These are phyloP conservation scores for Sanghuangporus sanghuang DNA, from an alignment of 1,284 basidiomycete species.

Conservation along the genomic window DNA sequence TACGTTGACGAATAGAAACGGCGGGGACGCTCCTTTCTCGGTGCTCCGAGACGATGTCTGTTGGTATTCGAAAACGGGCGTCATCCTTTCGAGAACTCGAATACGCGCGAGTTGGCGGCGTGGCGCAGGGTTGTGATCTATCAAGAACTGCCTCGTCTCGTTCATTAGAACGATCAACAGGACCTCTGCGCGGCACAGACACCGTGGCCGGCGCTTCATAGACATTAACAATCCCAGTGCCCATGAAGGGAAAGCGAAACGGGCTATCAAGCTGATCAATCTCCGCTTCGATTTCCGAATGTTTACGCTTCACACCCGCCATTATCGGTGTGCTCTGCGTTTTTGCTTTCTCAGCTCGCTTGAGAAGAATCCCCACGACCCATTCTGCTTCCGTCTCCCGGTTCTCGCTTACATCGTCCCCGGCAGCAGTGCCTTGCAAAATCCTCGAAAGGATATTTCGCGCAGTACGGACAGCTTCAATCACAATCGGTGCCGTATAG, in stretches of 20 bases:
- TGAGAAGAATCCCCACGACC: slow-evolving; percentile 44
- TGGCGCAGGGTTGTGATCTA: neutral
- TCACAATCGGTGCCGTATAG: slow-evolving; percentile 37
- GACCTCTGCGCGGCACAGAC: neutral
- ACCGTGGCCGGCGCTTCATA: neutral
- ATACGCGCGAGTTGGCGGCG: neutral
- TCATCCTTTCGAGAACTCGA: neutral
- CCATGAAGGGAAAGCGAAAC: slow-evolving; percentile 45
- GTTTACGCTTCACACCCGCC: slow-evolving; percentile 48
- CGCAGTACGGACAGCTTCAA: slow-evolving; percentile 44
- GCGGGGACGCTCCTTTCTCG: neutral
- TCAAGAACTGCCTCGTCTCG: neutral
- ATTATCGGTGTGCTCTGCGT: slow-evolving; percentile 13
- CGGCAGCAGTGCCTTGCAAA: slow-evolving; percentile 2
- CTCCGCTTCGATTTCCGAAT: slow-evolving; percentile 36
- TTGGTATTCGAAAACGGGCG: neutral
- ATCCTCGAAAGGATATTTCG: slow-evolving; percentile 43
- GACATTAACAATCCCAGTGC: slow-evolving; percentile 29
- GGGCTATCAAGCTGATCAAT: slow-evolving; percentile 24
- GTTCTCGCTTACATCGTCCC: slow-evolving; percentile 14
- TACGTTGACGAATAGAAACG: neutral
- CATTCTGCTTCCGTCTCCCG: slow-evolving; percentile 32
- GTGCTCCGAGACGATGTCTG: neutral
- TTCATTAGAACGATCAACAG: no score
- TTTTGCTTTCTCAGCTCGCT: slow-evolving; percentile 26